phyloP scores from a whole-genome alignment of 257 asterid genomes.

The Mentha longifolia region DNA sequence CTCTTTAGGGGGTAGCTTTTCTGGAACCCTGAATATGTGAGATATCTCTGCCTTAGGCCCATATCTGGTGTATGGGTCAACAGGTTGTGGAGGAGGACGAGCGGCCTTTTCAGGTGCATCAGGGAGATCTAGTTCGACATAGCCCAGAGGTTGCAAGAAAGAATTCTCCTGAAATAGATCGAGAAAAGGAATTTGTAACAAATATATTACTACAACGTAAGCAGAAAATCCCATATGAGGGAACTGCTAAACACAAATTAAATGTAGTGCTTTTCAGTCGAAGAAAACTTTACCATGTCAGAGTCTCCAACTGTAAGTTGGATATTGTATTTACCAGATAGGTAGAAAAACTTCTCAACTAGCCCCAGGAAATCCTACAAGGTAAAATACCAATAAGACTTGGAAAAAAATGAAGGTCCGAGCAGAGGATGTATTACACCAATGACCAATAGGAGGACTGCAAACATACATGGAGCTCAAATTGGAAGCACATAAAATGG shows the following conservation, averaged over 20 bases:
- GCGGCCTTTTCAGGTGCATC: conserved; percentile 91
- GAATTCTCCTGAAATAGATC: conserved; percentile 82
- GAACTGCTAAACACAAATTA: conserved; percentile 3
- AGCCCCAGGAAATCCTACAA: conserved; percentile 97
- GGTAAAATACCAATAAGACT: conserved; percentile 34
- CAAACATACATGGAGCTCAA: conserved; percentile 10
- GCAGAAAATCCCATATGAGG: conserved; percentile 1
- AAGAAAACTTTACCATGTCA: conserved; percentile 67
- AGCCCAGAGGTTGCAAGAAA: conserved; percentile 76
- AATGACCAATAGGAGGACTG: not conserved
- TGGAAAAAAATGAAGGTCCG: not conserved
- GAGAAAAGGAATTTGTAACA: conserved; percentile 25
- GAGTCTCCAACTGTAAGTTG: conserved; percentile 90
- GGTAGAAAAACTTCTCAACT: conserved; percentile 87
- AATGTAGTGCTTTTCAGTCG: conserved; percentile 26
- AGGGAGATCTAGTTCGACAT: conserved; percentile 82
- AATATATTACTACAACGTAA: conserved; percentile 24
- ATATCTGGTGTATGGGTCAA: conserved; percentile 72
- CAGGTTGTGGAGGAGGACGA: conserved; percentile 84
- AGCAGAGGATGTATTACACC: conserved; percentile 11
- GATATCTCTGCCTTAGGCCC: conserved; percentile 90
- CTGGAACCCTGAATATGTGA: conserved; percentile 91
- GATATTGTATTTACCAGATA: conserved; percentile 86
- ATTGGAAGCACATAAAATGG: not conserved
- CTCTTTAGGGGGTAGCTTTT: conserved; percentile 78